These are phyloP conservation scores for Naganishia albida DNA, from an alignment of 1,284 basidiomycete species.

Conservation along the genomic window DNA sequence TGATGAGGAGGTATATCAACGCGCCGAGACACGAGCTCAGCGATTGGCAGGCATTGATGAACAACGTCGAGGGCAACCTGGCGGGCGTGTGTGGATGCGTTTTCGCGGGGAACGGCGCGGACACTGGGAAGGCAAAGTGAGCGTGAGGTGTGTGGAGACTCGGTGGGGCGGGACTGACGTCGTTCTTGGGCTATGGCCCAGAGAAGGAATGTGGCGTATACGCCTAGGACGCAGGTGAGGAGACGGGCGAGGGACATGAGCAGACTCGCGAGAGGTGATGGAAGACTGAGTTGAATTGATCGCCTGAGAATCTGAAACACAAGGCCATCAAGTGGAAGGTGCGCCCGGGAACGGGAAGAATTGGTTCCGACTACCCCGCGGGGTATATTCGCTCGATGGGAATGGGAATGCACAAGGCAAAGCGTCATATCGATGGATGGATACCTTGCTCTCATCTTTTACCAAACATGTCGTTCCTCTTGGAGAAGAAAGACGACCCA, in stretches of 20 bases:
- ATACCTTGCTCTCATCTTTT: too few species aligned
- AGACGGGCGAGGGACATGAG: constrained; percentile 34
- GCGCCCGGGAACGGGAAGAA: neutral
- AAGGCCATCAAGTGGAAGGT: neutral
- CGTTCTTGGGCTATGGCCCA: constrained; percentile 93
- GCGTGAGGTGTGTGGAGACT: neutral
- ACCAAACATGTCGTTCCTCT: neutral
- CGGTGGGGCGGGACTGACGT: constrained; percentile 58
- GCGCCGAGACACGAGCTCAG: constrained; percentile 76
- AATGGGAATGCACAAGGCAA: too few species aligned
- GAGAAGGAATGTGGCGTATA: constrained; percentile 59
- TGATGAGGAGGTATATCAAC: constrained; percentile 71
- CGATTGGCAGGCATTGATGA: constrained; percentile 86
- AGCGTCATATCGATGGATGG: too few species aligned
- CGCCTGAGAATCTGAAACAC: neutral
- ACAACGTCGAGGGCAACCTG: constrained; percentile 82
- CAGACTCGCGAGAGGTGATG: too few species aligned
- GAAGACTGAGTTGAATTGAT: neutral
- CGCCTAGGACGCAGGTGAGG: constrained; percentile 50
- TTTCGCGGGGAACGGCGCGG: constrained; percentile 74
- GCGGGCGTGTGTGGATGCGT: constrained; percentile 47
- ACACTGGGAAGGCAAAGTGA: constrained; percentile 62
- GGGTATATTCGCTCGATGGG: too few species aligned
- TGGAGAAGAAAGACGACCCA: constrained; percentile 11
- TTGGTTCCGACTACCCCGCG: too few species aligned